Evolutionary conservation across 2,329 filamentous ascomycete species (phyloP).

Genomic region (Bertia moriformis): DNA sequence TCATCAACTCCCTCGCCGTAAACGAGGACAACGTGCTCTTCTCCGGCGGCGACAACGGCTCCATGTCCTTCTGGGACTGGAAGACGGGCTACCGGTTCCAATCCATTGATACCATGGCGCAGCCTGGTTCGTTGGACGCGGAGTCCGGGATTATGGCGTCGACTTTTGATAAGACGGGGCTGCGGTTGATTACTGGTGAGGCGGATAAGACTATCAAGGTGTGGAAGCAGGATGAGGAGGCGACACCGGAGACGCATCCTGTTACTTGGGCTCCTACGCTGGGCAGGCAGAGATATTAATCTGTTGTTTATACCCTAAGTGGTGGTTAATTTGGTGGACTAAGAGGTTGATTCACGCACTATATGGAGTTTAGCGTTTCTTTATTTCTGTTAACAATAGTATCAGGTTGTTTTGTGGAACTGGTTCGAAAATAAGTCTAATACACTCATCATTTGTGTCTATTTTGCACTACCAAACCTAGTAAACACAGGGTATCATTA

Average conservation of each 20-base stretch:
- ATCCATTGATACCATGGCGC: constrained; percentile 74
- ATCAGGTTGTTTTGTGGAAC: too few species aligned
- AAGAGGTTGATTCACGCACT: too few species aligned
- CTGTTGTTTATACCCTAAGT: neutral
- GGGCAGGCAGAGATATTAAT: neutral
- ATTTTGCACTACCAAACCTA: too few species aligned
- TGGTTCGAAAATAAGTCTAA: too few species aligned
- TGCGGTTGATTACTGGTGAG: constrained; percentile 84
- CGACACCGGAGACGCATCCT: neutral
- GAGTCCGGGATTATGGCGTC: constrained; percentile 91
- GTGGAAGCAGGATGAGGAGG: neutral
- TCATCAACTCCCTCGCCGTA: constrained; percentile 85
- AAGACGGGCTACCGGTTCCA: constrained; percentile 91
- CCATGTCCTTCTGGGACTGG: constrained; percentile 98
- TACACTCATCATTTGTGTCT: too few species aligned
- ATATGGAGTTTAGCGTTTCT: neutral
- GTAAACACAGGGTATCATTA: too few species aligned
- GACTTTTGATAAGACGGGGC: constrained; percentile 76
- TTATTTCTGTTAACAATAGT: too few species aligned
- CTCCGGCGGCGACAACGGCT: constrained; percentile 88
- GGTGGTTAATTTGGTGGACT: too few species aligned
- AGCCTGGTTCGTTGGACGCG: constrained; percentile 84
- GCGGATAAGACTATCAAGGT: constrained; percentile 77
- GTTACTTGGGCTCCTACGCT: neutral
- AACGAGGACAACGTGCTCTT: constrained; percentile 95